Percentiles rank a stretch among this genome's conserved stretches.
These are phyloP conservation scores for Metrosideros polymorpha DNA, from an alignment of 441 rosid genomes.

Conservation along the genomic window DNA sequence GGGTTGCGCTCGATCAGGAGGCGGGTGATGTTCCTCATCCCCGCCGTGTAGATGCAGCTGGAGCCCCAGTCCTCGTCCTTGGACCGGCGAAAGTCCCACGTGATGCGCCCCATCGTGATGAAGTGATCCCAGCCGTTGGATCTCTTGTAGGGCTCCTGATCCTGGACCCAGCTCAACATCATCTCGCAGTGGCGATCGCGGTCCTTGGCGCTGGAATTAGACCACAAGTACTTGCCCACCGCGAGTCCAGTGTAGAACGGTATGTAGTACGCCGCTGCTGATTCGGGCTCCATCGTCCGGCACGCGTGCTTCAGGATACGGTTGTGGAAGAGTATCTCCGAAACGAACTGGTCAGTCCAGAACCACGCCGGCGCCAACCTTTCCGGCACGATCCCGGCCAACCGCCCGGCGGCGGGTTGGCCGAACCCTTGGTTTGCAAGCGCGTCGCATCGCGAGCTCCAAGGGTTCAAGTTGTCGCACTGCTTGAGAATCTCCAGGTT, in stretches of 20 bases:
- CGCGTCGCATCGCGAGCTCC: conserved; percentile 81
- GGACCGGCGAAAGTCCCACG: conserved; percentile 94
- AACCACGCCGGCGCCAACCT: conserved; percentile 65
- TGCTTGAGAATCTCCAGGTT: conserved; percentile 46
- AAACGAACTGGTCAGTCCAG: conserved; percentile 84
- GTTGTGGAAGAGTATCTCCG: conserved; percentile 70
- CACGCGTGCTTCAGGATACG: conserved; percentile 65
- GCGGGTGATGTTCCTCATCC: conserved; percentile 92
- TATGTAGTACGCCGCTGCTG: conserved; percentile 72
- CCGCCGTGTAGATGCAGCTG: conserved; percentile 61
- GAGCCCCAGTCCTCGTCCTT: conserved; percentile 82
- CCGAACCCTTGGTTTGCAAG: conserved; percentile 68
- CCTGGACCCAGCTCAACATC: conserved; percentile 54
- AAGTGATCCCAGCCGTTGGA: conserved; percentile 94
- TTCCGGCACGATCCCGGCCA: conserved; percentile 44
- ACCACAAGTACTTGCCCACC: conserved; percentile 73
- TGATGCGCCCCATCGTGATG: conserved; percentile 80
- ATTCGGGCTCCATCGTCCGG: conserved; percentile 49
- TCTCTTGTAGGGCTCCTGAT: conserved; percentile 47
- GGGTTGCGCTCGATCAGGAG: conserved; percentile 85
- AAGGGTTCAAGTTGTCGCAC: conserved; percentile 71
- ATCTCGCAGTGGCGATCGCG: conserved; percentile 64
- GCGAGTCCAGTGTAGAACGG: conserved; percentile 94
- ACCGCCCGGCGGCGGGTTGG: conserved; percentile 28
- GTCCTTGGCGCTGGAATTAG: conserved; percentile 36